Conservation (phyloP, 2,329 filamentous ascomycete genomes). For the Fusarium sp. region DNA sequence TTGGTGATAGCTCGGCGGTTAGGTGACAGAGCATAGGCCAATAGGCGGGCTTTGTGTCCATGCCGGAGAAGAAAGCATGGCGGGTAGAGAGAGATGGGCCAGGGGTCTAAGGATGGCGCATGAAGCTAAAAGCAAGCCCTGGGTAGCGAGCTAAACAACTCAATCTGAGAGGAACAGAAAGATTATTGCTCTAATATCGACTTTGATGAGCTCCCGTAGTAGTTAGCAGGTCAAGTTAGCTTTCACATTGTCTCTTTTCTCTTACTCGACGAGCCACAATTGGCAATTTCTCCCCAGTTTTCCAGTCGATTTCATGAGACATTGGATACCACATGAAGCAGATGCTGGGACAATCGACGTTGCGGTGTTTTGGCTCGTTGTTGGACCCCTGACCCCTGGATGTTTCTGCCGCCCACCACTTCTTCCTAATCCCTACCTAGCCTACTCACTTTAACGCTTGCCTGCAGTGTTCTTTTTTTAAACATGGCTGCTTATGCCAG, state of each 20-base stretch:
- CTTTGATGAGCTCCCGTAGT: conserved; percentile 18
- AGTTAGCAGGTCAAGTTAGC: not conserved
- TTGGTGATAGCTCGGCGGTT: conserved; percentile 56
- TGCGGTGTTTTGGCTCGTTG: conserved; percentile 30
- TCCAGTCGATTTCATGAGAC: conserved; percentile 26
- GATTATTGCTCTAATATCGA: conserved; percentile 7
- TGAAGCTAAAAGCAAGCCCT: conserved; percentile 27
- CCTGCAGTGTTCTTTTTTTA: conserved; percentile 36
- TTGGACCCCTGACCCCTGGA: conserved; percentile 33
- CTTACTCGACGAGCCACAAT: not conserved
- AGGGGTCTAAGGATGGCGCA: conserved; percentile 27
- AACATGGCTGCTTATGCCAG: conserved; percentile 15
- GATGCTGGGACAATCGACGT: conserved; percentile 38
- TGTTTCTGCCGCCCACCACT: conserved; percentile 25
- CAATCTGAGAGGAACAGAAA: conserved; percentile 18
- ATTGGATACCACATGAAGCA: conserved; percentile 34
- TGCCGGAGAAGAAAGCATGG: conserved; percentile 25
- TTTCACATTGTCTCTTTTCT: conserved; percentile 5
- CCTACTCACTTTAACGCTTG: conserved; percentile 26
- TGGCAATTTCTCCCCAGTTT: not conserved
- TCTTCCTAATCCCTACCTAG: conserved; percentile 18
- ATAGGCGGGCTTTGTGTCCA: conserved; percentile 49
- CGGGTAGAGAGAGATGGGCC: conserved; percentile 26
- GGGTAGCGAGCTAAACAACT: conserved; percentile 19
- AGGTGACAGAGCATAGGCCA: conserved; percentile 51